These are phyloP conservation scores for Trametes gibbosa DNA, from an alignment of 768 basidiomycete species.

Conservation along the genomic window DNA sequence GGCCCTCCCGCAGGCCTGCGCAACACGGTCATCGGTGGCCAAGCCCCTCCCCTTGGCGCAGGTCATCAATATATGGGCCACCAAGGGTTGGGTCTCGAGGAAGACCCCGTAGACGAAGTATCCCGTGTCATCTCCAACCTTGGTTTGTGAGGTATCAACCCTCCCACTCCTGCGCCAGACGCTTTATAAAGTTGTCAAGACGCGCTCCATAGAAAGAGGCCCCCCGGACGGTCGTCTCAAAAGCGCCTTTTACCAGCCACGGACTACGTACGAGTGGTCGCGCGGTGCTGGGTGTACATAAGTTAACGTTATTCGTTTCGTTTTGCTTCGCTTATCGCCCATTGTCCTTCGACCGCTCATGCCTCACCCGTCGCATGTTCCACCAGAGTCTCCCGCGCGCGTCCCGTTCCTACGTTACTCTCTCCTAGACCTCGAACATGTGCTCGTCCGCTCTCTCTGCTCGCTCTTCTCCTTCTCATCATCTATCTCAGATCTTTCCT, in stretches of 20 bases:
- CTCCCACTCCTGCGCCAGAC: neutral
- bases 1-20: constrained; percentile 43
- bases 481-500: neutral
- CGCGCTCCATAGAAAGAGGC: constrained; percentile 9
- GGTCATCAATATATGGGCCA: constrained; percentile 25
- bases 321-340: neutral
- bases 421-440: constrained; percentile 15
- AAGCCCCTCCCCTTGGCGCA: constrained; percentile 24
- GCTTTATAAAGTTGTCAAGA: neutral
- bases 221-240: constrained; percentile 11
- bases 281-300: constrained; percentile 17
- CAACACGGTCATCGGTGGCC: constrained; percentile 27
- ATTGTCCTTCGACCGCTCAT: neutral
- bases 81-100: constrained; percentile 40
- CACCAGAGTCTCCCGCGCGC: constrained; percentile 10
- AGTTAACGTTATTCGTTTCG: neutral
- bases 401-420: constrained; percentile 11
- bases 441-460: constrained; percentile 18
- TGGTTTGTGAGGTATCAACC: constrained; percentile 25
- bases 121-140: constrained; percentile 70
- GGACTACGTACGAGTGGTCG: neutral
- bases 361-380: constrained; percentile 3
- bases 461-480: constrained; percentile 1
- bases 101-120: constrained; percentile 64
- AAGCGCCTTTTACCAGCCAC: constrained; percentile 12